Base-by-base conservation (phyloP, 768 basidiomycete genomes). In the Cytidiella melzeri region DNA sequence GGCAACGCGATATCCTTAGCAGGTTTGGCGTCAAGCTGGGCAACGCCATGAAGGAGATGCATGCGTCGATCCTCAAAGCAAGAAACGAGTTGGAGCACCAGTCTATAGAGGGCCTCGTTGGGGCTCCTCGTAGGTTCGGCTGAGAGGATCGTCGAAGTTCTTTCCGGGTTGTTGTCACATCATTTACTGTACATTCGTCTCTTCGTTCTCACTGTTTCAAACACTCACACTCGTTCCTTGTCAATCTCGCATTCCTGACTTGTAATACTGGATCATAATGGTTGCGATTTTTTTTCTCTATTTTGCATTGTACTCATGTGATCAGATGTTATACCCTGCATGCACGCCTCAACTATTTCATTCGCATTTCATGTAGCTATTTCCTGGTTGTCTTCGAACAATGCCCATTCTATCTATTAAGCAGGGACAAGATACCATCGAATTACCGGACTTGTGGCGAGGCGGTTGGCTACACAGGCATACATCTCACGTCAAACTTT, bases 41-140 rank as follows among this genome's bases (percentile, higher is more conserved):
- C 3, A 86, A 85, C 52, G 85, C 85, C 47, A 97, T 99, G 92
- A 94, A 94, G 75, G 95, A 98, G 68, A 92, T 93, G 80, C 92
- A 98, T 68, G 86, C 92, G 12, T 70, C 84, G 25, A 93, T 99
- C 51, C 67, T 89, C 56, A 96, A 97, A 70, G 91, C 93, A 46
- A 76, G 96, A 59, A 90, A 95, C 63, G 94, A 97, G 56, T 77
- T 99, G 50, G 96, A 98, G 67, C 87, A 91, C 61, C 92, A 97
- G 60, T 92, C 92, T 43, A 95, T 98, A 66, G 94, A 97, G 62
- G 92, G 92, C 0, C 67, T 92, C 47, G 82, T 89, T 26, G 77
- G 80, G 24, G 80, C 78, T 10, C 57, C 71, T 50, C 72, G 79
- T 26, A 53, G 62, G 50, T 64, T 64, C 55, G 40, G 47, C 10